These are phyloP conservation scores for Naumovozyma baii DNA, from an alignment of 805 yeast species.

Conservation along the genomic window DNA sequence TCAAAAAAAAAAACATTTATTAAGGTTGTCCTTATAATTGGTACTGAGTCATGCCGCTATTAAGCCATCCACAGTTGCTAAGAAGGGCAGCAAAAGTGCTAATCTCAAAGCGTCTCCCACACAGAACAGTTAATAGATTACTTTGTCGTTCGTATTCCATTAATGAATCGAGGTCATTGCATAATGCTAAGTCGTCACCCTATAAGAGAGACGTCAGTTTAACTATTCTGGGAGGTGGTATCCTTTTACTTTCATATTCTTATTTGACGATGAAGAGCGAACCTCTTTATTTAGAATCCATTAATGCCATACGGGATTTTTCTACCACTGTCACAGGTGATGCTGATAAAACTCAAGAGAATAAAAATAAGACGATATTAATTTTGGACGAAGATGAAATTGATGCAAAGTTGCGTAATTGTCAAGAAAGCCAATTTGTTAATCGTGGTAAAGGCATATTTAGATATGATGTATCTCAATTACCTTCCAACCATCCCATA, in stretches of 20 bases:
- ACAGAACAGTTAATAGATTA: conserved; percentile 11
- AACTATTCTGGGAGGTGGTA: conserved; percentile 6
- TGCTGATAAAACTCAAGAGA: background rate
- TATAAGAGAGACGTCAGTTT: background rate
- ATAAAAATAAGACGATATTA: conserved; percentile 28
- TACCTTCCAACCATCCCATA: conserved; percentile 85
- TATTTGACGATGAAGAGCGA: conserved; percentile 9
- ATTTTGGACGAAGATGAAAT: conserved; percentile 63
- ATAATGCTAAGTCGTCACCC: background rate
- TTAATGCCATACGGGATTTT: conserved; percentile 21
- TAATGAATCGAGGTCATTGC: background rate
- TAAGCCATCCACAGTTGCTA: background rate
- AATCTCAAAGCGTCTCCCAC: conserved; percentile 11
- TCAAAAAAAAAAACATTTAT: no score
- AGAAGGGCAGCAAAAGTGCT: conserved; percentile 9
- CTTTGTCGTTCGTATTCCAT: conserved; percentile 11
- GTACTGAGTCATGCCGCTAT: background rate
- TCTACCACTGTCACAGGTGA: conserved; percentile 5
- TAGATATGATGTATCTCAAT: conserved; percentile 81
- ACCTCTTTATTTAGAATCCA: conserved; percentile 19
- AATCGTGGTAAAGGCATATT: conserved; percentile 80
- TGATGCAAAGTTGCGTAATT: conserved; percentile 52
- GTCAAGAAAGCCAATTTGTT: conserved; percentile 72
- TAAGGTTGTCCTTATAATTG: no score
- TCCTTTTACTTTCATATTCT: conserved; percentile 13